Evolutionary conservation across 345 rosid species (phyloP).

Genomic region (Salix dunnii): DNA sequence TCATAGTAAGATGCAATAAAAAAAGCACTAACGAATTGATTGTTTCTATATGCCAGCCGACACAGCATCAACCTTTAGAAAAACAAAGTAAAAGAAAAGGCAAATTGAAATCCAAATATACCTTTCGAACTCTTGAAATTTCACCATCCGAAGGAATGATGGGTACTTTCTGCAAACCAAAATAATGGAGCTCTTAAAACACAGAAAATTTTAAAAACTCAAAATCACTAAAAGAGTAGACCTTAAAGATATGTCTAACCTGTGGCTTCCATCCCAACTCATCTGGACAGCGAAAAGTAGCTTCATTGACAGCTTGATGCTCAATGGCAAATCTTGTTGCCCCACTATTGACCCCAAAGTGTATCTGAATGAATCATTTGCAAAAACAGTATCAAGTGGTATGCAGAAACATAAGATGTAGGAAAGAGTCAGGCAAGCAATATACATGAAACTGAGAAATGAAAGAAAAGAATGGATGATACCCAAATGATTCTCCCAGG

Average conservation of each 20-base stretch:
- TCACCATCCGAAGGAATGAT: conserved; percentile 78
- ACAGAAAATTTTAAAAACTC: not conserved
- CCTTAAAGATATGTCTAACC: conserved; percentile 39
- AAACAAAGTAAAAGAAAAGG: not conserved
- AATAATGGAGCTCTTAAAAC: conserved; percentile 2
- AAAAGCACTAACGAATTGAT: not conserved
- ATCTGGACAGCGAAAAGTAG: conserved; percentile 93
- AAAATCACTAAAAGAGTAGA: not conserved
- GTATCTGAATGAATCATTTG: conserved; percentile 11
- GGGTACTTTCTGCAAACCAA: conserved; percentile 65
- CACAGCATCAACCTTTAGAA: too few species aligned
- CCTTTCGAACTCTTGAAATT: conserved; percentile 68
- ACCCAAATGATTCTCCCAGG: conserved; percentile 70
- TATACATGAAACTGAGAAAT: not conserved
- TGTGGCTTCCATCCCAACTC: conserved; percentile 99
- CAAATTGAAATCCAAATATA: conserved; percentile 22
- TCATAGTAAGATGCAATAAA: not conserved
- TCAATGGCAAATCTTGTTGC: conserved; percentile 87
- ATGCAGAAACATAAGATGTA: not conserved
- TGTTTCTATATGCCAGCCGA: not conserved
- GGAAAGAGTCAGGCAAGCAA: not conserved
- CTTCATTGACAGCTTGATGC: conserved; percentile 94
- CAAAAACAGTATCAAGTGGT: not conserved
- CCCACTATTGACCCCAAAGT: conserved; percentile 88
- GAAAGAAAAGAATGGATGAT: not conserved